Base-by-base conservation (phyloP, 179 eudicot genomes). In the Beta macrorhiza region DNA sequence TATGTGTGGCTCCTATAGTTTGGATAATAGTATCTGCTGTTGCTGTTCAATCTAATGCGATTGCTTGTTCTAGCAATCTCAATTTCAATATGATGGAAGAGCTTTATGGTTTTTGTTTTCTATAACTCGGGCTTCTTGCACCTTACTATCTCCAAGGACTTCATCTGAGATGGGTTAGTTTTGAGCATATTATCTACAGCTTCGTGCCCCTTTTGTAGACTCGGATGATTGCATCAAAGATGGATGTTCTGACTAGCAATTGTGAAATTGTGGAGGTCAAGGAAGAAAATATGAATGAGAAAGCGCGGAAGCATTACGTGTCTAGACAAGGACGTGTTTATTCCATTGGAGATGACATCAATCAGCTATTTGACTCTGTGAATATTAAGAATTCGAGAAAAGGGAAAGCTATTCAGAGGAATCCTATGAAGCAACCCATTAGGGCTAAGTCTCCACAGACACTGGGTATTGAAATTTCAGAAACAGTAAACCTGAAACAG, bases 351-450 rank as follows among this genome's bases (percentile, higher is more conserved):
- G 96, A 94, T 76, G 96, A 90, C 44, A 90, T 94, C 68, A 89
- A 93, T 81, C 87, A 83, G 79, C 90, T 93, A 42, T 94, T 94
- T 77, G 90, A 90, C 84, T 88, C 93, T 51, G 87, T 94, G 67
- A 91, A 92, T 56, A 67, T 87, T 57, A 85, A 86, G 86, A 67
- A 82, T 76, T 77, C 85, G 17, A 79, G 82, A 45, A 87, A 80
- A 84, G 86, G 73, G 80, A 87, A 88, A 47, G 83, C 68, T 78
- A 67, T 84, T 72, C 82, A 78, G 53, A 91, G 86, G 86, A 92
- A 88, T 81, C 85, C 89, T 57, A 89, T 87, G 95, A 94, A 94
- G 86, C 85, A 87, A 82, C 94, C 98, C 37, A 90, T 90, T 58
- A 83, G 85, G 77, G 80, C 81, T 58, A 83, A 86, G 77, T 82